These are phyloP conservation scores for Colletotrichum chrysophilum DNA, from an alignment of 2,329 filamentous ascomycete species.

Conservation along the genomic window DNA sequence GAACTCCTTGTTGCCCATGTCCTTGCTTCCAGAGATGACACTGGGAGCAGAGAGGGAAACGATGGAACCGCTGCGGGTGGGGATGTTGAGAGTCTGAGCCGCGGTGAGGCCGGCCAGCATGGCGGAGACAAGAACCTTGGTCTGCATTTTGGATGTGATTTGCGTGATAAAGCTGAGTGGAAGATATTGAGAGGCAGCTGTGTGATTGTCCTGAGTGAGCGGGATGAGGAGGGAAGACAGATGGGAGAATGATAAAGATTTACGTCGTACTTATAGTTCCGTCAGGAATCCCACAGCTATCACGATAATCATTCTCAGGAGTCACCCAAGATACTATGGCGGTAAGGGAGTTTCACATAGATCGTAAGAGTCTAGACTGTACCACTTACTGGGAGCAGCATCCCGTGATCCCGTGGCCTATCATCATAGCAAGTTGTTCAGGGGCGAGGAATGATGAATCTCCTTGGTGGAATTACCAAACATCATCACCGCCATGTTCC, in stretches of 20 bases:
- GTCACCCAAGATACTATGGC: neutral
- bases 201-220: neutral
- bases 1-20: slow-evolving; percentile 25
- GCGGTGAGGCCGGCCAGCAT: slow-evolving; percentile 15
- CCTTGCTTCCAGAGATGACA: slow-evolving; percentile 22
- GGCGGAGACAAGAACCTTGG: slow-evolving; percentile 11
- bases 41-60: slow-evolving; percentile 24
- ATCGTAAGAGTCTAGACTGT: neutral
- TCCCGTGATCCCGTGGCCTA: neutral
- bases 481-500: neutral
- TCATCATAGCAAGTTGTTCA: neutral
- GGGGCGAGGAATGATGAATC: neutral
- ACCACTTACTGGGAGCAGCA: neutral
- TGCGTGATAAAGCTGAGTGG: neutral
- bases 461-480: slow-evolving; percentile 21
- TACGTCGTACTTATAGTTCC: neutral
- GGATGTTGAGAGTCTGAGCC: slow-evolving; percentile 27
- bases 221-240: neutral
- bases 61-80: slow-evolving; percentile 25
- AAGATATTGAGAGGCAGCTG: neutral
- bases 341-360: slow-evolving; percentile 11
- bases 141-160: slow-evolving; percentile 1
- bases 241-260: neutral
- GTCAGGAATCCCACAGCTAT: neutral
- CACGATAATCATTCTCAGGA: neutral